Base-by-base conservation (phyloP, 2,329 filamentous ascomycete species). In the Parafenestella ontariensis region DNA sequence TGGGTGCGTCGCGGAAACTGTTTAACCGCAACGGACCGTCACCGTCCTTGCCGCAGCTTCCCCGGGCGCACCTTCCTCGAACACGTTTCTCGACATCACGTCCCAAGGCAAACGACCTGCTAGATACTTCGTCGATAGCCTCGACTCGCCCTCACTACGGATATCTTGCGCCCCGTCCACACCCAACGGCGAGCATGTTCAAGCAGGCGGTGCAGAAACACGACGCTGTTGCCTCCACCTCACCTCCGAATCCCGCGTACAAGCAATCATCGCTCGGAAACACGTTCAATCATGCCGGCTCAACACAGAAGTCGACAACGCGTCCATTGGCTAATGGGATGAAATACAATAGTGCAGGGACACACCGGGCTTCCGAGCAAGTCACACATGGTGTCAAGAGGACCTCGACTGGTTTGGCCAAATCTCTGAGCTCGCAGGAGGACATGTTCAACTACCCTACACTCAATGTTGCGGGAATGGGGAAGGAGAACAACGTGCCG, bases 371-470 rank as follows among this genome's bases (percentile, higher is more conserved):
- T 28, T 46, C 56, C n/a, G 55, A 51, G 7, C 51, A 56, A 13
- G 29, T 64, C 24, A 49, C 54, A 21, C 61, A 71, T 40, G 77
- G 77, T 0, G 66, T 78, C 36, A 83, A 83, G 70, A 69, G 80
- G 43, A 79, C 74, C 6, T 74, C 78, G 18, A 80, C 73, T 62
- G 81, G 81, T 15, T 62, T 82, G 23, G 77, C 76, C 15, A 82
- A 82, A 66, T 73, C 72, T 24, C 61, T 79, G 57, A 62, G 64
- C 31, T 68, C 65, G 5, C 70, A 77, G 31, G 75, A 76, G 20
- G 67, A 73, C 31, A 39, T 59, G 0, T 69, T 74, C 34, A 62
- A 69, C 17, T 72, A 74, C 46, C 65, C 69, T 5, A 45, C 64
- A 3, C 54, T 71, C n/a, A 66, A 59, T 37, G 62, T 70, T 24